These are phyloP conservation scores for Vanilla planifolia DNA, from an alignment of 106 monocot genomes.

Conservation along the genomic window DNA sequence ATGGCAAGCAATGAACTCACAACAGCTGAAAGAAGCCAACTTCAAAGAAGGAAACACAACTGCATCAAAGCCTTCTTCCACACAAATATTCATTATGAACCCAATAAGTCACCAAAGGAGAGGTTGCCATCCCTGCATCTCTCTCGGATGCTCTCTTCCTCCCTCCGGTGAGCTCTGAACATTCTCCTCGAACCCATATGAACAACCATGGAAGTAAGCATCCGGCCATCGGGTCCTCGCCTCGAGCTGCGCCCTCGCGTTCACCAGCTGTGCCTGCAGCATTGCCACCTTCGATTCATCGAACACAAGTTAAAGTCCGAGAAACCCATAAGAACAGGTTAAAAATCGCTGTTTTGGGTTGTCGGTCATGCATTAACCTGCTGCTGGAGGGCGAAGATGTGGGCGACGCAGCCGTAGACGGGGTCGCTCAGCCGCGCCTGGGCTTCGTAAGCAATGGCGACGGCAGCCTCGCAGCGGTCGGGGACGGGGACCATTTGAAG, in stretches of 20 bases:
- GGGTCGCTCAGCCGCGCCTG: conserved; percentile 56
- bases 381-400: conserved; percentile 67
- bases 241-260: conserved; percentile 15
- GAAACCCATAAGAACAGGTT: background rate
- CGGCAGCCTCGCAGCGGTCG: conserved; percentile 52
- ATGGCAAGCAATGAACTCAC: too few species aligned
- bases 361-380: conserved; percentile 35
- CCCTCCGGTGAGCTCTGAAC: conserved; percentile 7
- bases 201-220: background rate
- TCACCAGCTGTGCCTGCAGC: conserved; percentile 22
- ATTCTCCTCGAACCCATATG: background rate
- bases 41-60: too few species aligned
- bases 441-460: conserved; percentile 66
- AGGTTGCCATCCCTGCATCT: background rate
- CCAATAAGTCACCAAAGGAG: conserved; percentile 2
- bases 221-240: background rate
- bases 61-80: too few species aligned
- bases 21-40: too few species aligned
- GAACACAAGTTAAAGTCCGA: too few species aligned
- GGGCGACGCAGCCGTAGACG: conserved; percentile 60
- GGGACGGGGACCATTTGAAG: conserved; percentile 26
- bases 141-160: background rate
- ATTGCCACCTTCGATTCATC: conserved; percentile 12
- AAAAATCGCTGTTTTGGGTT: background rate
- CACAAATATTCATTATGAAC: too few species aligned